Evolutionary conservation across 257 asterid genomes (phyloP), one percentile per base, ranked within the genome.

Genomic region (Plantago elongata): DNA sequence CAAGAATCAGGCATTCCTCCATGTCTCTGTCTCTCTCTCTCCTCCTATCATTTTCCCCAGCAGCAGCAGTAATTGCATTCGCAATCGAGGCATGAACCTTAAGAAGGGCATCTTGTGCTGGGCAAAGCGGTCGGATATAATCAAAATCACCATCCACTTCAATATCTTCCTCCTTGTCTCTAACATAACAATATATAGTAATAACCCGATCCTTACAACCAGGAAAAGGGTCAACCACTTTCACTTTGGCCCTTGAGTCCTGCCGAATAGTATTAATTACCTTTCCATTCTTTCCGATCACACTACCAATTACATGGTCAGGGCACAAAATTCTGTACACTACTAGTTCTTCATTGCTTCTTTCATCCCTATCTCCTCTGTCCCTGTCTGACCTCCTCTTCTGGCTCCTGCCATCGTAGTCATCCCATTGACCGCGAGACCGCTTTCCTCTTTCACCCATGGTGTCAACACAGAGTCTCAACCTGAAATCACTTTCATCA

Each of bases 221-320:
- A 0, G 97, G 97, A 79, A 84, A 92, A 7, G 97, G 95, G 54
- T 92, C 99, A 45, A 89, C 90, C 76, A 92, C 95, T 75, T 92
- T 92, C 10, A 92, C 97, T 85, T 78, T 92, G 2, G 98, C 95
- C 70, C 86, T 73, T 0, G 97, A 81, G 29, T 86, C 95, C 56
- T 80, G 89, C 47, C 98, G 70, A 45, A 92, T 89, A 1, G 91
- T 76, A 72, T 92, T 92, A 59, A 92, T 92, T 16, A 88, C 90
- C 67, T 92, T 92, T n/a, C 98, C 98, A 75, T 54, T 88, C 83
- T 92, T 92, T 8, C 98, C 98, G 54, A 92, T 88, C 69, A 92
- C 98, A 64, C 95, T 92, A 51, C 98, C 98, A 48, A 92, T 88
- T 14, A 86, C 89, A 47, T 63, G 63, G 69, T 78, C 82, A 0